Base-by-base conservation (phyloP, 495 filamentous ascomycete species). In the Talaromyces stipitatus region DNA sequence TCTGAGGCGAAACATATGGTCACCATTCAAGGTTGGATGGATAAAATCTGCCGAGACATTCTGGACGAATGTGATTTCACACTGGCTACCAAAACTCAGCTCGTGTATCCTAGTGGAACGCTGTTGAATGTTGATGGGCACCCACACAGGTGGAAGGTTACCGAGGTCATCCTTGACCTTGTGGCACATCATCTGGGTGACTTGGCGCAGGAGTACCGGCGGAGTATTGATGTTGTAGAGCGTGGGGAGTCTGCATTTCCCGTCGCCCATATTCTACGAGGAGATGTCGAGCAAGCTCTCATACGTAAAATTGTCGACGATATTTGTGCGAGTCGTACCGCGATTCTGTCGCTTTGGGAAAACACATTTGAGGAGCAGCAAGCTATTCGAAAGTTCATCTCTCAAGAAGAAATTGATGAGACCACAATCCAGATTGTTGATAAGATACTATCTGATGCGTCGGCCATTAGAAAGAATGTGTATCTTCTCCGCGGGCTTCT, bases 41-140 rank as follows among this genome's bases (percentile, higher is more conserved):
- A 77, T n/a, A 8, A 36, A 1, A 57, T 62, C 12, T 78, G 72
- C 0, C 62, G 83, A 2, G 79, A 86, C 61, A 75, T 88, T 10
- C 61, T 88, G 1, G 83, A 88, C 48, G 83, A 87, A 66, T 82
- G 79, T 45, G 84, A 88, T 59, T 79, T 86, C 56, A 82, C 80
- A 29, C 72, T 87, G 6, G 80, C 75, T 54, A 76, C 78, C 4
- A 78, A 75, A 50, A 81, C 79, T 10, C 81, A 87, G 59, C 62
- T 88, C 0, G 79, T 89, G 9, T 91, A 90, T 60, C 85, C 85
- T 0, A 80, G 85, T 54, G 86, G 87, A 4, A 52, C 62, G 0
- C 83, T 85, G 53, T 56, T 64, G 8, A 55, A 75, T 0, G 72
- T 84, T 3, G 85, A 89, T 22, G 69, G 78, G 4, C 78, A 77